A percentile compares a stretch with the other conserved stretches of the same genome.
These are phyloP conservation scores for Diaporthe capsici DNA, from an alignment of 2,329 filamentous ascomycete species.

Conservation along the genomic window DNA sequence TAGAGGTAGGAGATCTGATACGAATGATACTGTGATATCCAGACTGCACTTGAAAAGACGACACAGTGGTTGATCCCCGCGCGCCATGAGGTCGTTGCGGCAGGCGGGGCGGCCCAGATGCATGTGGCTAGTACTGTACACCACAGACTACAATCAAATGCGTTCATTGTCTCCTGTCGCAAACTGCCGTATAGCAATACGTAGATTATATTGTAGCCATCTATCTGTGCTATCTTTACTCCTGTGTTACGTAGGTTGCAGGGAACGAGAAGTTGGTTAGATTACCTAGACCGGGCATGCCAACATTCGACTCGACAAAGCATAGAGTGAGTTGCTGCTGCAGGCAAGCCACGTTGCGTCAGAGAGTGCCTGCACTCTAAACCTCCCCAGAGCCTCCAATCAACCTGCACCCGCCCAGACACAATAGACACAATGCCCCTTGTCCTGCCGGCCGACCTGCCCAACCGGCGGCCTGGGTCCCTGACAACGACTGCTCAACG, in stretches of 20 bases:
- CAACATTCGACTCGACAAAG: not conserved
- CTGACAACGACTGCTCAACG: slow-evolving; percentile 11
- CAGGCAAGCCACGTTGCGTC: slow-evolving; percentile 23
- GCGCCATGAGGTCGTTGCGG: not conserved
- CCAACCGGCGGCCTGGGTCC: slow-evolving; percentile 9
- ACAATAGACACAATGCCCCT: slow-evolving; percentile 6
- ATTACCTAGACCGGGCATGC: not conserved
- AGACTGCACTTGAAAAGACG: not conserved
- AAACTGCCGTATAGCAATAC: not conserved
- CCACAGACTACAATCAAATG: not conserved
- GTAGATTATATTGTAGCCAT: slow-evolving; percentile 5
- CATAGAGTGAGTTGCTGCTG: not conserved
- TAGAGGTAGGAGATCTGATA: slow-evolving; percentile 17
- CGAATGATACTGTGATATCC: slow-evolving; percentile 29
- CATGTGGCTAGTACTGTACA: not conserved
- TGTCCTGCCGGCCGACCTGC: not conserved
- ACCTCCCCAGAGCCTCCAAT: slow-evolving; percentile 21
- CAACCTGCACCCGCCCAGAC: slow-evolving; percentile 9
- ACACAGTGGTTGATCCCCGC: not conserved
- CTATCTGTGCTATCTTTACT: not conserved
- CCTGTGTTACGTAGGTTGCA: slow-evolving; percentile 2
- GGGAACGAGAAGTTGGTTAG: not conserved
- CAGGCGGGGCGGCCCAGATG: slow-evolving; percentile 5
- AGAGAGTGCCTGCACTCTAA: not conserved
- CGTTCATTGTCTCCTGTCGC: not conserved